Percentiles rank a stretch among this genome's conserved stretches.
Conservation (phyloP, 2,329 filamentous ascomycete genomes). For the Trichoderma breve region DNA sequence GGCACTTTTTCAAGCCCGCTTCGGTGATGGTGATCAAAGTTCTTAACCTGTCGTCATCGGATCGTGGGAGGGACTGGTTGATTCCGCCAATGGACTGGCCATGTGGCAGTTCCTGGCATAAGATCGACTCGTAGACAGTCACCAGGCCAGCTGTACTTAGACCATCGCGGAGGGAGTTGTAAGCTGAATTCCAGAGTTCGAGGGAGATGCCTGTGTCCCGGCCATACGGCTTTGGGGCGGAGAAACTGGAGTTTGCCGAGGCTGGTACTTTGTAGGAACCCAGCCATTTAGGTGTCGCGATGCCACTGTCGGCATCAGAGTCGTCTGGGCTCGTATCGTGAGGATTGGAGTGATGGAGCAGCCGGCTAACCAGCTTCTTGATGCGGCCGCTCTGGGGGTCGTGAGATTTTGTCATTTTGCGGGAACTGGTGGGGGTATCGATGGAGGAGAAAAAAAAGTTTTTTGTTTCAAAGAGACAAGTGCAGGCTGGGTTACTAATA, state of each 20-base stretch:
- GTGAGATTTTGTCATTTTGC: constrained; percentile 10
- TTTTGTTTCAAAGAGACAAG: neutral
- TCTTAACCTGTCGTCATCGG: constrained; percentile 30
- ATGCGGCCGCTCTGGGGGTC: constrained; percentile 15
- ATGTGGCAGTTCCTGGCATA: constrained; percentile 37
- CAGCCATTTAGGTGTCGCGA: constrained; percentile 12
- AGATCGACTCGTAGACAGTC: constrained; percentile 37
- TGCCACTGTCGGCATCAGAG: constrained; percentile 9
- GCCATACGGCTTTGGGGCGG: neutral
- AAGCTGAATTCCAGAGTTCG: constrained; percentile 37
- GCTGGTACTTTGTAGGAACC: neutral
- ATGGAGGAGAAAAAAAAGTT: neutral
- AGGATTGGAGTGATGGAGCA: constrained; percentile 14
- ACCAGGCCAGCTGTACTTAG: constrained; percentile 33
- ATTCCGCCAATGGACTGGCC: constrained; percentile 28
- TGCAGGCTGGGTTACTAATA: neutral
- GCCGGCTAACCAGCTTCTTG: constrained; percentile 12
- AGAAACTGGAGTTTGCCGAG: neutral
- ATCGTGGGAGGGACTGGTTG: constrained; percentile 28
- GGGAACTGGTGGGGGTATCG: neutral
- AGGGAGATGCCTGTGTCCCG: constrained; percentile 23
- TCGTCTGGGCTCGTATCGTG: neutral
- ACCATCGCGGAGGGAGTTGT: constrained; percentile 34
- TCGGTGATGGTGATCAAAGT: constrained; percentile 32
- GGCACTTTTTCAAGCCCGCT: constrained; percentile 31